A percentile compares a stretch with the other conserved stretches of the same genome.
Evolutionary conservation across 2,329 filamentous ascomycete species (phyloP).

Genomic region (Botrytis hyacinthi): DNA sequence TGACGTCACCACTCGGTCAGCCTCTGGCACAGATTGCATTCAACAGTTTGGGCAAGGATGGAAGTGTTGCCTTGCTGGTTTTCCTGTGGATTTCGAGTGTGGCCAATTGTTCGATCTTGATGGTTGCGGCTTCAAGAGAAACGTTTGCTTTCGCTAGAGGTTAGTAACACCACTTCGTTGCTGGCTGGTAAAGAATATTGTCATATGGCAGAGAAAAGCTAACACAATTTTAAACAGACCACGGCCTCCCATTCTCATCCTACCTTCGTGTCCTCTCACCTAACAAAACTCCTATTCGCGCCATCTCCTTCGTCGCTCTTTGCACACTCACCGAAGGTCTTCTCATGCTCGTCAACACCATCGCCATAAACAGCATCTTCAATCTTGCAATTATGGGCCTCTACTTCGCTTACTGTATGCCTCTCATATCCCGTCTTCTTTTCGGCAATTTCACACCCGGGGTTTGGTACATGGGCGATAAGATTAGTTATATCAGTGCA

Average conservation of each 20-base stretch:
- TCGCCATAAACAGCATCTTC: slow-evolving; percentile 39
- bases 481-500: slow-evolving; percentile 31
- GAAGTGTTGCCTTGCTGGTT: slow-evolving; percentile 44
- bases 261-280: slow-evolving; percentile 35
- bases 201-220: not conserved
- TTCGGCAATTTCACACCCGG: slow-evolving; percentile 37
- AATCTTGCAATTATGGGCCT: slow-evolving; percentile 40
- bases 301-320: slow-evolving; percentile 35
- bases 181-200: not conserved
- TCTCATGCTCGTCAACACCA: slow-evolving; percentile 39
- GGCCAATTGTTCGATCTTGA: slow-evolving; percentile 38
- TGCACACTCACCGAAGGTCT: slow-evolving; percentile 36
- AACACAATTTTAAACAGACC: slow-evolving; percentile 27
- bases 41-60: slow-evolving; percentile 53
- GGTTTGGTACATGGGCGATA: slow-evolving; percentile 38
- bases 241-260: slow-evolving; percentile 36
- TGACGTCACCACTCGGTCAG: slow-evolving; percentile 49
- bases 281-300: slow-evolving; percentile 37
- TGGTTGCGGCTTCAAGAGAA: slow-evolving; percentile 38
- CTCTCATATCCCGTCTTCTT: slow-evolving; percentile 34
- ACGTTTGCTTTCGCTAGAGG: slow-evolving; percentile 38
- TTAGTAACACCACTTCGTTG: slow-evolving; percentile 14
- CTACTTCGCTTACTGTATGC: slow-evolving; percentile 40
- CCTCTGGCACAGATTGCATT: slow-evolving; percentile 58
- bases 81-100: slow-evolving; percentile 37